Conservation (phyloP, 2,329 filamentous ascomycete species). For the Fusarium burgessii region DNA sequence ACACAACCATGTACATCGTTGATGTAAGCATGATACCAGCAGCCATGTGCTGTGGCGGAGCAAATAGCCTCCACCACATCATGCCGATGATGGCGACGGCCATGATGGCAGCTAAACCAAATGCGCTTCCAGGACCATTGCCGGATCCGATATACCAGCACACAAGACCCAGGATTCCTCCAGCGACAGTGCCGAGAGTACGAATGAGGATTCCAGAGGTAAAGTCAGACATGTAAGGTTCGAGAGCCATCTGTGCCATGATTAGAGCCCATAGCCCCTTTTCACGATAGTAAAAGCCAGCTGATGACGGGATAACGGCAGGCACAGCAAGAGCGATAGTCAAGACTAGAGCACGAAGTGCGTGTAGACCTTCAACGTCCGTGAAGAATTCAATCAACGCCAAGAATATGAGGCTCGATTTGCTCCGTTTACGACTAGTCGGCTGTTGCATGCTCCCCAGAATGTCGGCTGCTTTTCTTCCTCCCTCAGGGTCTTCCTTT, state of each 20-base stretch:
- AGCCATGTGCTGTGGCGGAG: slow-evolving; percentile 31
- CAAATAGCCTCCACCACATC: slow-evolving; percentile 41
- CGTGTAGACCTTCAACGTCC: slow-evolving; percentile 7
- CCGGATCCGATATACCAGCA: slow-evolving; percentile 24
- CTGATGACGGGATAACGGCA: slow-evolving; percentile 13
- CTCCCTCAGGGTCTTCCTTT: background rate
- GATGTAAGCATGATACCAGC: slow-evolving; percentile 38
- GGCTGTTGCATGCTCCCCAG: slow-evolving; percentile 12
- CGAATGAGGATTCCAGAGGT: slow-evolving; percentile 29
- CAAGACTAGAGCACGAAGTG: slow-evolving; percentile 2
- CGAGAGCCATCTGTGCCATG: slow-evolving; percentile 37
- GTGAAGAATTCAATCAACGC: slow-evolving; percentile 17
- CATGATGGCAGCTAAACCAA: slow-evolving; percentile 36
- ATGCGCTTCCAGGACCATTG: slow-evolving; percentile 21
- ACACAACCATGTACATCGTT: slow-evolving; percentile 36
- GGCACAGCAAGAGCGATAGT: slow-evolving; percentile 16
- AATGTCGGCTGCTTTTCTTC: slow-evolving; percentile 1
- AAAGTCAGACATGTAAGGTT: slow-evolving; percentile 38
- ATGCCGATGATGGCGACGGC: slow-evolving; percentile 27
- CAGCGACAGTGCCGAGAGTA: slow-evolving; percentile 16
- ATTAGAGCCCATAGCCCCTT: slow-evolving; percentile 40
- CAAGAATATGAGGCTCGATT: slow-evolving; percentile 5
- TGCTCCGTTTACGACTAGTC: slow-evolving; percentile 13
- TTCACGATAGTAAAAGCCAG: slow-evolving; percentile 38
- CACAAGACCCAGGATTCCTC: slow-evolving; percentile 13